Conservation (phyloP, 306 rosid genomes). For the Castanopsis chinensis region DNA sequence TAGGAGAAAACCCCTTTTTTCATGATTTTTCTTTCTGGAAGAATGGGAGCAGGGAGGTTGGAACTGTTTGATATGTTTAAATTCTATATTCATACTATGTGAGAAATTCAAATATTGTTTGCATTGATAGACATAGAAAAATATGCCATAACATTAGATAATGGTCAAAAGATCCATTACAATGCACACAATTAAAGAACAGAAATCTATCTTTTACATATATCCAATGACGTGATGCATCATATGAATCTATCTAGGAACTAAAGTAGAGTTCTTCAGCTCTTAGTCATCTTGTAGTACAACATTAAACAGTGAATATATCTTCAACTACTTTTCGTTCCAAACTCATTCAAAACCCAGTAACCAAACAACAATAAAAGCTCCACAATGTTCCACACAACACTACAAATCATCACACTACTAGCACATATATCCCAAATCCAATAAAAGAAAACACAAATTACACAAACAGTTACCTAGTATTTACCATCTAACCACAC, state of each 20-base stretch:
- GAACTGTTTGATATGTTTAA: neutral
- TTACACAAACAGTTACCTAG: neutral
- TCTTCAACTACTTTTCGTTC: no score
- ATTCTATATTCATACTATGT: no score
- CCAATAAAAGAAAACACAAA: neutral
- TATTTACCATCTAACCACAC: neutral
- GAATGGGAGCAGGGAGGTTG: neutral
- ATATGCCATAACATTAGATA: no score
- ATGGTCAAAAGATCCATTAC: no score
- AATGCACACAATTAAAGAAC: no score
- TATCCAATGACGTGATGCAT: no score
- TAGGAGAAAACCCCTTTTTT: neutral
- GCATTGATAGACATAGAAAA: neutral
- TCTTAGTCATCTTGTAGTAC: neutral
- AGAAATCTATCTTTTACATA: no score
- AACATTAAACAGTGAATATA: neutral
- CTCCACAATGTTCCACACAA: neutral
- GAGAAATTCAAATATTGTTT: neutral
- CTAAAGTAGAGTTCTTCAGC: neutral
- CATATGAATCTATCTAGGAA: no score
- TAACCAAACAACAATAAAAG: neutral
- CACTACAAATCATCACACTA: neutral
- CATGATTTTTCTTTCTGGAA: neutral
- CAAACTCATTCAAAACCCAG: neutral
- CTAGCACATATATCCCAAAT: neutral